Evolutionary conservation across 2,329 filamentous ascomycete genomes (phyloP).

Genomic region (Lecanicillium sp.): DNA sequence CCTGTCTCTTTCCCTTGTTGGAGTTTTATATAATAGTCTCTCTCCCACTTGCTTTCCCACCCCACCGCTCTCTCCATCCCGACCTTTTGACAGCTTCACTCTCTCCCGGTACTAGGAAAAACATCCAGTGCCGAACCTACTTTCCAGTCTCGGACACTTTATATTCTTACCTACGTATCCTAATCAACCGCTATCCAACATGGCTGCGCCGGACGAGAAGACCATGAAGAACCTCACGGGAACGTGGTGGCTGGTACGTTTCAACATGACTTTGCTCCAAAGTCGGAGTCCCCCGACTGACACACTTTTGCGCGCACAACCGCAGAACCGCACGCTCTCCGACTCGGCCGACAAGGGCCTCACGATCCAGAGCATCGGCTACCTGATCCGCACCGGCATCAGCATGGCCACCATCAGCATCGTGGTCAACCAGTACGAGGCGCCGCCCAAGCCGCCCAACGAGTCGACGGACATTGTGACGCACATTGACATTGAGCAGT

Average conservation of each 20-base stretch:
- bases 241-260: slow-evolving; percentile 59
- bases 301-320: not conserved
- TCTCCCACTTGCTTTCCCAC: too few relatives aligned
- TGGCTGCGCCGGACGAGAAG: slow-evolving; percentile 65
- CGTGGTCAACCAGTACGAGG: slow-evolving; percentile 47
- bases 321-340: slow-evolving; percentile 67
- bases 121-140: too few relatives aligned
- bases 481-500: slow-evolving; percentile 67
- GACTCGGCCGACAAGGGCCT: slow-evolving; percentile 63
- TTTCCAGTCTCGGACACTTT: too few relatives aligned
- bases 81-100: too few relatives aligned
- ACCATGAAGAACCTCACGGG: slow-evolving; percentile 62
- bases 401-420: slow-evolving; percentile 61
- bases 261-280: not conserved
- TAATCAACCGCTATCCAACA: slow-evolving; percentile 28
- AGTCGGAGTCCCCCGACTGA: too few relatives aligned
- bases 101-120: too few relatives aligned
- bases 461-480: slow-evolving; percentile 32
- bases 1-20: too few relatives aligned
- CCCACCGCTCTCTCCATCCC: too few relatives aligned
- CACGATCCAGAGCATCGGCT: slow-evolving; percentile 63
- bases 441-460: slow-evolving; percentile 31
- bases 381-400: slow-evolving; percentile 66
- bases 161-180: too few relatives aligned
- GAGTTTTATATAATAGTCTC: too few relatives aligned